Conservation (phyloP, 2,329 filamentous ascomycete genomes). For the Alternaria sp. region DNA sequence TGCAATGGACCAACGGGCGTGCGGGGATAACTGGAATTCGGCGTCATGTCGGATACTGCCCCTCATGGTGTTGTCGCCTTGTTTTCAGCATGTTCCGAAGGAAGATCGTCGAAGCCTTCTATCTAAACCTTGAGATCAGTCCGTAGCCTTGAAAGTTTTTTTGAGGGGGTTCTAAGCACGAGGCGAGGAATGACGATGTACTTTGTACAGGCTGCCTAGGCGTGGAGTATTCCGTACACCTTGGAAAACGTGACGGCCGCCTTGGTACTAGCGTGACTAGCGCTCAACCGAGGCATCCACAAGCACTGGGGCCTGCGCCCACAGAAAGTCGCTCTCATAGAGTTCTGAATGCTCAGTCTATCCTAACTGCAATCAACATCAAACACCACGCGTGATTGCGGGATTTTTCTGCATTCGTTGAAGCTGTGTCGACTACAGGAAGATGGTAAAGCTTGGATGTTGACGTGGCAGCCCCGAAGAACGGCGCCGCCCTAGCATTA, state of each 20-base stretch:
- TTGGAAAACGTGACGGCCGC: neutral
- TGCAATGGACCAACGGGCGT: neutral
- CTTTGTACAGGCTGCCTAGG: neutral
- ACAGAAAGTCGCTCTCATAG: neutral
- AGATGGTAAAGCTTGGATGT: neutral
- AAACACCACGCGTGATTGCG: neutral
- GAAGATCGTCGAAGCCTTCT: neutral
- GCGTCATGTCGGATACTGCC: constrained; percentile 3
- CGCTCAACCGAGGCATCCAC: neutral
- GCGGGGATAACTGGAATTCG: neutral
- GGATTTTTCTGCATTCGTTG: neutral
- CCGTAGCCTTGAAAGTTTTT: neutral
- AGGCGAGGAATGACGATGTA: neutral
- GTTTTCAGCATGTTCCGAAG: neutral
- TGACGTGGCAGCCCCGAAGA: neutral
- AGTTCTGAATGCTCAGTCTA: neutral
- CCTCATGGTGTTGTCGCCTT: neutral
- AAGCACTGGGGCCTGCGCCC: neutral
- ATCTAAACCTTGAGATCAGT: neutral
- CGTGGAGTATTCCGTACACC: neutral
- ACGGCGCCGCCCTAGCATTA: neutral
- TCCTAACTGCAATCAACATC: neutral
- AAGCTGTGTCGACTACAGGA: neutral
- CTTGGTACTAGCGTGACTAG: neutral
- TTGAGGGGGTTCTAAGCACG: neutral